Evolutionary conservation across 73 alveolate genomes (phyloP), one percentile per base, ranked within the genome.

Genomic region (Halteria grandinella): DNA sequence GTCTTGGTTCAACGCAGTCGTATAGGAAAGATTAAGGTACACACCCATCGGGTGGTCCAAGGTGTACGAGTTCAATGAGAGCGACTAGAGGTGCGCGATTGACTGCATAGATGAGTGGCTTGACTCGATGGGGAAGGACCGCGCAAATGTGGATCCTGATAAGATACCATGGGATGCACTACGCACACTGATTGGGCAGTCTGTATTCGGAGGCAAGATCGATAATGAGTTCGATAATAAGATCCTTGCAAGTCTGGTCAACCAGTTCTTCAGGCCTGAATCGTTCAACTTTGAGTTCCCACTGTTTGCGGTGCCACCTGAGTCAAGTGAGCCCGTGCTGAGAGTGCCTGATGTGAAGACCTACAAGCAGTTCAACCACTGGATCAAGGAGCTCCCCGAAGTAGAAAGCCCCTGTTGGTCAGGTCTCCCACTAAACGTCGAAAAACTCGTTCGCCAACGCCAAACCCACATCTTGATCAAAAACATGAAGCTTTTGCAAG

Each of bases 131-230:
- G 97, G 97, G 1, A 82, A 85, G 44, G 98, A 94, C 37, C 83
- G 89, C 52, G 8, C 80, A 51, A 93, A 93, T 75, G 77, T 95
- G 5, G 95, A 94, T 44, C 99, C 99, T 32, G 94, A 89, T 57
- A 94, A 95, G 86, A 96, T 98, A 23, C 99, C 99, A 0, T 97
- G 99, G 99, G 99, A 94, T 36, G 99, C 99, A 18, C 85, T 98
- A 27, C 92, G 98, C 54, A 91, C 98, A 10, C 77, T 95, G 20
- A 81, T 97, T 23, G 81, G 86, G 49, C 93, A 97, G 81, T 88
- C 98, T n/a, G 79, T 97, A 47, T 97, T 97, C 66, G 99, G 99
- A 28, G 99, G 99, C 14, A 95, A 98, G 59, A 95, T 97, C 17
- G 99, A 97, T 85, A 97, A 97, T 82, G 99, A 93, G 64, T 97